Evolutionary conservation across 768 basidiomycete species (phyloP), one percentile per base, ranked within the genome.

Genomic region (Pisolithus tinctorius): DNA sequence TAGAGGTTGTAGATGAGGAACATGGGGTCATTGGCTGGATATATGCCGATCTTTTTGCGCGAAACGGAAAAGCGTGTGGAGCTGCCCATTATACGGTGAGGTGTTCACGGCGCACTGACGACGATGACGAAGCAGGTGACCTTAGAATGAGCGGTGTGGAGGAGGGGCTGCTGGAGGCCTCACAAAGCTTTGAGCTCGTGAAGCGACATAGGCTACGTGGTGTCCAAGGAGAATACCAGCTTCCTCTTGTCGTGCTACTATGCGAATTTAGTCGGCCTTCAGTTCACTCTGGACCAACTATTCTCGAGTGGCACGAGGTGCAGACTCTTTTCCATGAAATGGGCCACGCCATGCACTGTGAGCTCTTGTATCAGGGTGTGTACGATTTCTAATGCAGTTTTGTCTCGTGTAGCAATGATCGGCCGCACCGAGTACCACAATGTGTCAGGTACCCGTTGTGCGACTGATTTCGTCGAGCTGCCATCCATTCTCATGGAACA

Each of bases 271-370:
- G 79, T 20, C 77, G 74, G 26, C 84, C 88, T 23, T 72, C 80
- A 3, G 55, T 76, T 16, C 68, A 76, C n/a, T 69, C 74, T 11
- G 86, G 84, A 0, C 79, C 89, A 5, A 84, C 90, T 0, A 68
- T 85, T 46, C 70, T 99, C 20, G 83, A 85, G 51, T 98, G 94
- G 93, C 86, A 88, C 59, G 93, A 98, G 58, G 90, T 97, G 8
- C 75, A 88, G 64, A 98, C 95, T 2, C 72, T 98, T 23, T 96
- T 93, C 71, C 96, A 99, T 60, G 96, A 99, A 71, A 96, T 98
- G 93, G 96, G 96, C 1, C 96, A 99, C 70, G 96, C 96, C 10
- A 93, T 99, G 81, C 96, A 99, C 65, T 99, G 96, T 97, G 62
- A 76, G 93, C 76, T 14, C n/a, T 11, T 39, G 57, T 14, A 17